Evolutionary conservation across 495 filamentous ascomycete species (phyloP).

Genomic region (Xylaria scruposa): DNA sequence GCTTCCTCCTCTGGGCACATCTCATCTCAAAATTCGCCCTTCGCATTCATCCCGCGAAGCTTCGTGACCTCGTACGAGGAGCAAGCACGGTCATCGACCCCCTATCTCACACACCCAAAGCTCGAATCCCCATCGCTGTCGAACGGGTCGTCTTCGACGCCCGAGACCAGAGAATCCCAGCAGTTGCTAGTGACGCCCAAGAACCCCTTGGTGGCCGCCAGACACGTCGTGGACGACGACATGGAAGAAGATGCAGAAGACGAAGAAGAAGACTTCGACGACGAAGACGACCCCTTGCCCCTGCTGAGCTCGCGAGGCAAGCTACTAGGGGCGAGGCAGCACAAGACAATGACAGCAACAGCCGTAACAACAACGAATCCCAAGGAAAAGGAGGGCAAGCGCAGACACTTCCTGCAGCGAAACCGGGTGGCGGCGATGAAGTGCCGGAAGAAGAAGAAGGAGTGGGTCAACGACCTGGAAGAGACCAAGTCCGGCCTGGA

Average conservation of each 20-base stretch:
- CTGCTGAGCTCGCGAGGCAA: slow-evolving; percentile 13
- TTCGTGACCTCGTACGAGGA: slow-evolving; percentile 21
- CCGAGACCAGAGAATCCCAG: slow-evolving; percentile 35
- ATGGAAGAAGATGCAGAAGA: not conserved
- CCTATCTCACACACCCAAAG: slow-evolving; percentile 19
- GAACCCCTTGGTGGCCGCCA: not conserved
- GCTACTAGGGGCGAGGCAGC: slow-evolving; percentile 26
- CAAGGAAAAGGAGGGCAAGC: slow-evolving; percentile 39
- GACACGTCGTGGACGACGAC: not conserved
- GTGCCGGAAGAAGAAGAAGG: slow-evolving; percentile 87
- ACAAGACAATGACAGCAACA: not conserved
- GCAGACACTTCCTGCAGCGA: slow-evolving; percentile 70
- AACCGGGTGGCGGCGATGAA: slow-evolving; percentile 87
- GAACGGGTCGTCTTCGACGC: slow-evolving; percentile 33
- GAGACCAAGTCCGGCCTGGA: slow-evolving; percentile 51
- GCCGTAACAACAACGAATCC: not conserved
- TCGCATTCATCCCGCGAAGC: slow-evolving; percentile 20
- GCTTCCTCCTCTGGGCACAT: slow-evolving; percentile 10
- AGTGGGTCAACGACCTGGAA: slow-evolving; percentile 69
- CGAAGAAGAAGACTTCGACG: slow-evolving; percentile 11
- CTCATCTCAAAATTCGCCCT: slow-evolving; percentile 10
- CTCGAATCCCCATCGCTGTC: slow-evolving; percentile 29
- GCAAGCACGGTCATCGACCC: slow-evolving; percentile 5
- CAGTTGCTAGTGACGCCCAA: slow-evolving; percentile 26
- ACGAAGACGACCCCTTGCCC: slow-evolving; percentile 3